A percentile compares a stretch with the other conserved stretches of the same genome.
Conservation (phyloP, 179 eudicot genomes). For the Silene coronaria region DNA sequence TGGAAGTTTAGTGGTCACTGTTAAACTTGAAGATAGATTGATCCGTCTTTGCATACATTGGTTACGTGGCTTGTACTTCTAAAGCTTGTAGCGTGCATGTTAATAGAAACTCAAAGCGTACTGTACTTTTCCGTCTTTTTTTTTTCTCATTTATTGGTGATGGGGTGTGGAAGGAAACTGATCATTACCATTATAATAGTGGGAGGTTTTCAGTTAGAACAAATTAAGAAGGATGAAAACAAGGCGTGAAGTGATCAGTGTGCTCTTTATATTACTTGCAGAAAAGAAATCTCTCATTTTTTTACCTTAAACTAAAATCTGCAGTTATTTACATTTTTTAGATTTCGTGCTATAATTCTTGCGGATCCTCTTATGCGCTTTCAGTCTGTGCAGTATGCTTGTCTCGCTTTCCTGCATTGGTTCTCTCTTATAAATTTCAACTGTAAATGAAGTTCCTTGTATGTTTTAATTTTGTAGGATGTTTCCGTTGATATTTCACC, state of each 20-base stretch:
- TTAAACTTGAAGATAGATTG: background rate
- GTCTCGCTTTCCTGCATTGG: background rate
- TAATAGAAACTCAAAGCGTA: too few relatives aligned
- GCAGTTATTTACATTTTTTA: background rate
- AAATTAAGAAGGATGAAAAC: background rate
- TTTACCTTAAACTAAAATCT: background rate
- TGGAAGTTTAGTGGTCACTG: background rate
- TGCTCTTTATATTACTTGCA: background rate
- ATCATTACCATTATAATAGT: too few relatives aligned
- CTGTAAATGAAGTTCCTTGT: background rate
- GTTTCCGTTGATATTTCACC: conserved; percentile 32
- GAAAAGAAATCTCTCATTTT: background rate
- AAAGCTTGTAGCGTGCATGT: too few relatives aligned
- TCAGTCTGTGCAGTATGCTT: background rate
- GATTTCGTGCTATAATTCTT: background rate
- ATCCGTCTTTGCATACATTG: too few relatives aligned
- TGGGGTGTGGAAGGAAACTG: too few relatives aligned
- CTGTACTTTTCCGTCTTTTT: too few relatives aligned
- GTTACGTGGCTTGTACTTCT: too few relatives aligned
- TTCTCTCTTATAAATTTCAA: background rate
- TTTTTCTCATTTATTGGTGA: background rate
- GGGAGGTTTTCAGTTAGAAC: background rate
- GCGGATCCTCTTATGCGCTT: background rate
- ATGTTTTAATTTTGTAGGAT: conserved; percentile 41
- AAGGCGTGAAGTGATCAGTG: background rate